phyloP scores from a whole-genome alignment of 1,139 yeast genomes.

The Spencermartinsiella ligniputridi region DNA sequence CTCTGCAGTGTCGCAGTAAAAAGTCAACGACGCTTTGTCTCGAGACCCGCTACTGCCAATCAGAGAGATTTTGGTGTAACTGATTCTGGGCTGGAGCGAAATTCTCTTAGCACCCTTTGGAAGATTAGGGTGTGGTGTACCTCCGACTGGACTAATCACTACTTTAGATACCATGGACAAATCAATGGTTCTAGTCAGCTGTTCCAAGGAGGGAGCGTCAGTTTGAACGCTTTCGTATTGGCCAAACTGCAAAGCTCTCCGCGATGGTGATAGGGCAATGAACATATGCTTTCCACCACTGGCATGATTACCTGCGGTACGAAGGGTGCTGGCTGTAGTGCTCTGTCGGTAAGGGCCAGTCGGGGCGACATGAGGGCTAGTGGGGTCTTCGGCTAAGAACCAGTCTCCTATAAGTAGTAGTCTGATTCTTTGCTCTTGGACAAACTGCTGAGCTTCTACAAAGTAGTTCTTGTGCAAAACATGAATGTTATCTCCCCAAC shows the following conservation, averaged over 20 bases:
- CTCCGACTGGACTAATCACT: conserved; percentile 23
- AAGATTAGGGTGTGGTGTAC: conserved; percentile 12
- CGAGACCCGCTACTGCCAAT: conserved; percentile 23
- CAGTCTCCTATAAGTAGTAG: conserved; percentile 75
- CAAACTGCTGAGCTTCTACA: conserved; percentile 65
- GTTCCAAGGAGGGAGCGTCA: conserved; percentile 55
- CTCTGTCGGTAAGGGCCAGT: conserved; percentile 1
- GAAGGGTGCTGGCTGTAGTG: neutral
- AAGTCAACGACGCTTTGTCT: conserved; percentile 39
- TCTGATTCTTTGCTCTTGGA: conserved; percentile 71
- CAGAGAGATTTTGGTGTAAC: conserved; percentile 27
- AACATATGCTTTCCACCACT: conserved; percentile 39
- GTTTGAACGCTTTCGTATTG: conserved; percentile 49
- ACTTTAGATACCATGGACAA: conserved; percentile 24
- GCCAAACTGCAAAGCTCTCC: conserved; percentile 57
- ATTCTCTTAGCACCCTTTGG: conserved; percentile 25
- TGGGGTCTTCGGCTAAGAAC: conserved; percentile 68
- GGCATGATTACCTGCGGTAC: neutral
- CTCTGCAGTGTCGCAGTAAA: conserved; percentile 69
- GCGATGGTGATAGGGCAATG: conserved; percentile 67
- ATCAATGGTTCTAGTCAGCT: conserved; percentile 26
- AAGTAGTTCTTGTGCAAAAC: conserved; percentile 51
- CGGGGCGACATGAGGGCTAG: conserved; percentile 26
- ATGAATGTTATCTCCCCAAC: conserved; percentile 38
- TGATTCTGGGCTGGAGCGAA: conserved; percentile 25